Evolutionary conservation across 371 early-diverging fungal genomes (phyloP).

Genomic region (Massospora cicadina): DNA sequence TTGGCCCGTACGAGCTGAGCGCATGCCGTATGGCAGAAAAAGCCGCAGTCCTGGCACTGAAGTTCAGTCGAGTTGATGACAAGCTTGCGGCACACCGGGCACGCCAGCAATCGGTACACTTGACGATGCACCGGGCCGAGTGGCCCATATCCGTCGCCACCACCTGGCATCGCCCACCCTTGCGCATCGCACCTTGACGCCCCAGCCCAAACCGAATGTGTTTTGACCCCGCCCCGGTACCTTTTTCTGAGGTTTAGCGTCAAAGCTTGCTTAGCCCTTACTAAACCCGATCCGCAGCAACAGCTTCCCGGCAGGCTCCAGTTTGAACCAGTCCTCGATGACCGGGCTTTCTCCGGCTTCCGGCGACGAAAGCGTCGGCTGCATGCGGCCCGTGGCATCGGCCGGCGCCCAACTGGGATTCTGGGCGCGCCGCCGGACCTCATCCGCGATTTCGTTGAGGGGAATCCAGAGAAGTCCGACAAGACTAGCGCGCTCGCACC

Average conservation of each 20-base stretch:
- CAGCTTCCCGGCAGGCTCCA: conserved; percentile 23
- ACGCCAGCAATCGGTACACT: conserved; percentile 84
- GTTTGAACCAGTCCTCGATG: conserved; percentile 17
- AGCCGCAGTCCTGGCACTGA: conserved; percentile 86
- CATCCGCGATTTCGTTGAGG: conserved; percentile 58
- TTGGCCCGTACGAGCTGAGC: conserved; percentile 62
- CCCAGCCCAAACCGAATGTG: conserved; percentile 24
- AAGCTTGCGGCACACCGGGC: conserved; percentile 82
- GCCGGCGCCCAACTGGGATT: conserved; percentile 10
- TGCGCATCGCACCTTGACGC: conserved; percentile 77
- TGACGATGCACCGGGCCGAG: conserved; percentile 61
- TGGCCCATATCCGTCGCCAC: conserved; percentile 65
- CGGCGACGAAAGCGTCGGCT: conserved; percentile 6
- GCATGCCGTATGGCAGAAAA: conserved; percentile 87
- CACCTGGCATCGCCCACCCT: conserved; percentile 48
- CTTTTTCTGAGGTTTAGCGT: background rate
- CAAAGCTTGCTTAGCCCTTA: background rate
- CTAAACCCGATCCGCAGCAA: conserved; percentile 13
- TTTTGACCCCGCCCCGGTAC: background rate
- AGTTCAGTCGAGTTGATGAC: conserved; percentile 65
- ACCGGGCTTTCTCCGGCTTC: conserved; percentile 8
- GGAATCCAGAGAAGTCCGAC: conserved; percentile 71
- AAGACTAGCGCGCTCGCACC: conserved; percentile 36
- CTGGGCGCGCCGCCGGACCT: conserved; percentile 41
- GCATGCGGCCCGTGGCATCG: background rate